Evolutionary conservation across 2,329 filamentous ascomycete species (phyloP), one percentile per base, ranked within the genome.

Genomic region (Lachnellula willkommii): DNA sequence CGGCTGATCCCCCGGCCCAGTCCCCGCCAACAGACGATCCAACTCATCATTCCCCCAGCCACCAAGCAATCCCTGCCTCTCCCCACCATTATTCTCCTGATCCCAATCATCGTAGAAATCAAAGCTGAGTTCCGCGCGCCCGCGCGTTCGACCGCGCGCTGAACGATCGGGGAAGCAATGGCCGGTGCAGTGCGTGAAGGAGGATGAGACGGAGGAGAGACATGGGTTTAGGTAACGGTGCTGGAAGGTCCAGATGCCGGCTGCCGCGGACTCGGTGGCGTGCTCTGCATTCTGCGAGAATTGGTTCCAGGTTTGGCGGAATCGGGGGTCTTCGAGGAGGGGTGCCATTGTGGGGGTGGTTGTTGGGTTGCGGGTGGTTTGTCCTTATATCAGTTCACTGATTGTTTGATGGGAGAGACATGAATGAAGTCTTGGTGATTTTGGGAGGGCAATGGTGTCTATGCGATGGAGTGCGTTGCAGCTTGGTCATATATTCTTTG

Each of bases 31-130:
- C 60, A 96, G 73, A 51, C 90, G 80, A 69, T 96, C 93, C 75
- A 95, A 84, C 69, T 95, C 91, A 66, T 95, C 91, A 63, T 81
- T 85, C 40, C 87, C 85, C 89, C 90, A 95, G 47, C 83, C 73
- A 46, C 80, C 86, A 52, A 92, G 74, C 48, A 93, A 71, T 0
- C 85, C 80, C 76, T 77, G 50, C 81, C 79, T 32, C 68, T 67
- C 39, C 69, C 63, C 62, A 49, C 28, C 28, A 32, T 32, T 32
- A 32, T 32, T 32, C 28, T 68, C 67, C 24, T 84, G 80, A 53
- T 96, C 90, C 93, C 93, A 97, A 72, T 96, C 93, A 72, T 96
- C 93, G 75, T 97, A 97, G 71, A 97, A 97, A 71, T 96, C 93
- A 70, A 97, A 97, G 67, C 83, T 92, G 66, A 88, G 83, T 72